These are phyloP conservation scores for Scalesia atractyloides DNA, from an alignment of 129 eudicot species.

Conservation along the genomic window DNA sequence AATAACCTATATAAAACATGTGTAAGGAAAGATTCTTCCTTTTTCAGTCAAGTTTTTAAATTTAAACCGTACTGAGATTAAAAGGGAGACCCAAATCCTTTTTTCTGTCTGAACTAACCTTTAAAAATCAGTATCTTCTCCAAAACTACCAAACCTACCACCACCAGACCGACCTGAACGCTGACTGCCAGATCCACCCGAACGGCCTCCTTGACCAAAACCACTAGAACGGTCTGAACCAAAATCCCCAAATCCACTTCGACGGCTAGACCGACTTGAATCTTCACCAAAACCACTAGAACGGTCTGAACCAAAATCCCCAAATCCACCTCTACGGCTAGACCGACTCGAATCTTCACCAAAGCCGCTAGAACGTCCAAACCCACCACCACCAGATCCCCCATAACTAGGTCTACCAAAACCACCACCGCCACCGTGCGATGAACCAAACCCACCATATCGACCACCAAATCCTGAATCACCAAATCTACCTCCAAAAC, in stretches of 20 bases:
- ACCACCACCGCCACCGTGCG: not conserved
- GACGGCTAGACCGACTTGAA: conserved; percentile 35
- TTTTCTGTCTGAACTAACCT: too few species aligned
- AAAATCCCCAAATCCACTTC: conserved; percentile 36
- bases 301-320: conserved; percentile 41
- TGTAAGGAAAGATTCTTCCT: not conserved
- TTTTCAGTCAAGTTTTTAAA: too few species aligned
- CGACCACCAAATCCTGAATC: conserved; percentile 40
- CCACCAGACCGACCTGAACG: conserved; percentile 33
- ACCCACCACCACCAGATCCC: not conserved
- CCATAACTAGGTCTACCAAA: conserved; percentile 20
- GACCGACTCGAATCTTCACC: not conserved
- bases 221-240: conserved; percentile 39
- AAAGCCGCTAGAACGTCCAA: too few species aligned
- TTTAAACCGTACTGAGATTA: too few species aligned
- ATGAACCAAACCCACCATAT: conserved; percentile 8
- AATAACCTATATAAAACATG: not conserved
- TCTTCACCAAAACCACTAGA: conserved; percentile 43
- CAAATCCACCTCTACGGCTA: conserved; percentile 44
- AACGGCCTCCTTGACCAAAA: conserved; percentile 31
- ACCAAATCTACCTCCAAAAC: conserved; percentile 51
- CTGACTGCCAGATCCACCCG: conserved; percentile 9
- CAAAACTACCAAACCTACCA: conserved; percentile 40
- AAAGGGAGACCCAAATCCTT: too few species aligned
- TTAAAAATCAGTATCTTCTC: conserved; percentile 41